Base-by-base conservation (phyloP, 345 rosid genomes). In the Eucalyptus marginata region DNA sequence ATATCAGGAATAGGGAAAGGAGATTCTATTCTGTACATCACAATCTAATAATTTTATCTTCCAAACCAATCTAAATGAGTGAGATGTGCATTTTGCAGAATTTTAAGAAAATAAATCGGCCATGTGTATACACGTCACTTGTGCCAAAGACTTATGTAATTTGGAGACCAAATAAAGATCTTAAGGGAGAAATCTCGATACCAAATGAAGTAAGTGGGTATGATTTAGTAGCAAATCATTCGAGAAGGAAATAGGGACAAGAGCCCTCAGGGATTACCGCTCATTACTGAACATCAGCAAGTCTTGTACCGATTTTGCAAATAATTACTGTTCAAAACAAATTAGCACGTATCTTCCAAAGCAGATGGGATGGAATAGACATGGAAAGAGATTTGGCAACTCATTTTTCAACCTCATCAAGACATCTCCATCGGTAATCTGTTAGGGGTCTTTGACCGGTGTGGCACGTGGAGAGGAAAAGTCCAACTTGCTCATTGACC, bases 101-200 rank as follows among this genome's bases (percentile, higher is more conserved):
- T 33, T 17, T 71, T 33, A 1, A 71, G 25, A 33, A 9, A 71
- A 5, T 22, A 71, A 33, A 36, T 71, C 2, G 7, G 5, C 7
- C 7, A 0, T 68, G 10, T 68, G 7, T 68, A 17, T 68, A 33
- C 24, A 33, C 5, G 44, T 33, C 44, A 68, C 44, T 68, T 5
- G 44, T 17, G 13, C 13, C 13, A 33, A 18, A 8, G 44, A 31
- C 1, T 71, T 8, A 2, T 0, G 3, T 13, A 33, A 2, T 3
- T 17, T 33, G 13, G 25, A 10, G 17, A 17, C 4, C 44, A 17
- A 0, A 71, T 71, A 17, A 17, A 10, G 10, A 71, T 9, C 13
- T 18, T 9, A 33, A 17, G 7, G 0, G 25, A 71, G 44, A 33
- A 33, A 33, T 71, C 7, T 33, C 7, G 4, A 17, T 71, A 17